phyloP scores from a whole-genome alignment of 1,284 basidiomycete genomes.

The Cryptococcus floricola region DNA sequence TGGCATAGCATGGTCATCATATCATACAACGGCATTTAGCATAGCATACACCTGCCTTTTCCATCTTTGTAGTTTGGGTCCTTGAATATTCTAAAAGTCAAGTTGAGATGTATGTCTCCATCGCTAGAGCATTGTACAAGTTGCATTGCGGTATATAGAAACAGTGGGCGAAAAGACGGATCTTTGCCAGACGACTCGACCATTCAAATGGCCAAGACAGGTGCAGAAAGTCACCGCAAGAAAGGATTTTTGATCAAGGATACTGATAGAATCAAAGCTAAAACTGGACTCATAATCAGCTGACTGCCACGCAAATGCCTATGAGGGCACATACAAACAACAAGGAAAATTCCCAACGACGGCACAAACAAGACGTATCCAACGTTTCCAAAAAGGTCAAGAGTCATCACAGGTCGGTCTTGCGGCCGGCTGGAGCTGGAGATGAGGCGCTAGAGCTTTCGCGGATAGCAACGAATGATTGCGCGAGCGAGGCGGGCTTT shows the following conservation, averaged over 20 bases:
- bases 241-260: too few relatives aligned
- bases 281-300: too few relatives aligned
- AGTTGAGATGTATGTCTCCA: too few relatives aligned
- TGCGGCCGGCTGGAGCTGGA: slow-evolving; percentile 4
- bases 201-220: too few relatives aligned
- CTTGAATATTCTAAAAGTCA: too few relatives aligned
- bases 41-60: not conserved
- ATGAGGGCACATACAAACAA: slow-evolving; percentile 12
- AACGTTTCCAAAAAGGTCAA: not conserved
- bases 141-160: not conserved
- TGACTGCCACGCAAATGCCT: too few relatives aligned
- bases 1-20: too few relatives aligned
- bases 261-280: too few relatives aligned
- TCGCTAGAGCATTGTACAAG: not conserved
- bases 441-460: slow-evolving; percentile 11
- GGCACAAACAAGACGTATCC: not conserved
- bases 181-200: not conserved
- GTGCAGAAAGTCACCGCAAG: too few relatives aligned
- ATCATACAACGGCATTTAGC: too few relatives aligned
- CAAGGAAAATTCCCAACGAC: slow-evolving; percentile 1
- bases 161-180: not conserved
- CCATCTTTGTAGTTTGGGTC: too few relatives aligned
- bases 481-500: slow-evolving; percentile 35
- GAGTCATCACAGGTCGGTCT: slow-evolving; percentile 10
- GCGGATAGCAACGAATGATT: slow-evolving; percentile 27